These are phyloP conservation scores for Wickerhamomyces hampshirensis DNA, from an alignment of 805 yeast species.

Conservation along the genomic window DNA sequence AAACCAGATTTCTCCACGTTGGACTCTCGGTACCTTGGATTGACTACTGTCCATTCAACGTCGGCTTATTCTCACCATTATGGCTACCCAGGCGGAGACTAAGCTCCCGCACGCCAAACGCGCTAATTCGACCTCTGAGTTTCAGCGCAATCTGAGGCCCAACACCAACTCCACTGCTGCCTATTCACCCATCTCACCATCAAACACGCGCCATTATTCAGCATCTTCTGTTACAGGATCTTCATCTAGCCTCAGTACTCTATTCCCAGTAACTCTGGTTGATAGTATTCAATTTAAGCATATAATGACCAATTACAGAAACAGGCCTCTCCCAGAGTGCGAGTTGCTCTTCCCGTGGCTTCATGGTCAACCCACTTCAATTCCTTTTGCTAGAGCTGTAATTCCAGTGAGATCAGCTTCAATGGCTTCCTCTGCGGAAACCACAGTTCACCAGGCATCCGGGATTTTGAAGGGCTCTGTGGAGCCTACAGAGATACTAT, in stretches of 20 bases:
- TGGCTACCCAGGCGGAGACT: neutral
- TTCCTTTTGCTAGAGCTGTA: constrained; percentile 16
- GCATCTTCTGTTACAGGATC: constrained; percentile 8
- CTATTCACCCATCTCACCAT: neutral
- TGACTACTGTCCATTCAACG: no score
- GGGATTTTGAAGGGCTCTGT: constrained; percentile 53
- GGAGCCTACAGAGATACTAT: constrained; percentile 47
- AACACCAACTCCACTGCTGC: neutral
- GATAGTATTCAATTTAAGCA: constrained; percentile 15
- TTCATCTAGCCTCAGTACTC: constrained; percentile 10
- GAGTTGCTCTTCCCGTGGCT: constrained; percentile 82
- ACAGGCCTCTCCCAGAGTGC: constrained; percentile 53
- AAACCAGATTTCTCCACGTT: no score
- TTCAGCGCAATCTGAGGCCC: neutral
- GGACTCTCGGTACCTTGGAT: no score
- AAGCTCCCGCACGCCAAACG: neutral
- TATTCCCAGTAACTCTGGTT: constrained; percentile 20
- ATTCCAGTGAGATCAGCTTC: constrained; percentile 24
- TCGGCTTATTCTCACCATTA: neutral
- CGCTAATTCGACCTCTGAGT: neutral
- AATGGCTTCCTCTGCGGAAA: constrained; percentile 22
- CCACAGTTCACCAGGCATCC: constrained; percentile 20
- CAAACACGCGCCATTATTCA: constrained; percentile 11
- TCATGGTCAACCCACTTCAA: constrained; percentile 47
- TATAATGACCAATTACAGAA: constrained; percentile 19